Conservation (phyloP, 1,139 yeast genomes). For the Pichia sp. region DNA sequence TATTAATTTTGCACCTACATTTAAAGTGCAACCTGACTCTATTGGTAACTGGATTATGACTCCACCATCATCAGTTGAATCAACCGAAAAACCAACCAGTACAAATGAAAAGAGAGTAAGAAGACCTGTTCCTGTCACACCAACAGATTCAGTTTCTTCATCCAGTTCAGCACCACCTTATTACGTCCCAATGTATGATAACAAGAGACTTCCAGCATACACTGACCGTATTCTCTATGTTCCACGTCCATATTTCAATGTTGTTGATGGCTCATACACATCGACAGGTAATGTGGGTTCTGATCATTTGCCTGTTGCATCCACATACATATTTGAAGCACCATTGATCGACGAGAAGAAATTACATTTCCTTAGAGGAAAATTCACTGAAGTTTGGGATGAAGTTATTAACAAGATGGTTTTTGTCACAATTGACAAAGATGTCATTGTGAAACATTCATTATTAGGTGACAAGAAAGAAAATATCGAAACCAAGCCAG, state of each 20-base stretch:
- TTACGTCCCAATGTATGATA: slow-evolving; percentile 42
- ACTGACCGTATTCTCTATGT: slow-evolving; percentile 66
- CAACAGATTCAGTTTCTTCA: neutral
- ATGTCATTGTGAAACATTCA: slow-evolving; percentile 1
- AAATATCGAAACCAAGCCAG: neutral
- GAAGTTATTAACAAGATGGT: slow-evolving; percentile 21
- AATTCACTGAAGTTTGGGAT: slow-evolving; percentile 23
- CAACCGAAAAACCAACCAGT: neutral
- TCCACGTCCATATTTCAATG: slow-evolving; percentile 34
- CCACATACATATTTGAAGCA: slow-evolving; percentile 47
- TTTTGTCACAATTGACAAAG: slow-evolving; percentile 17
- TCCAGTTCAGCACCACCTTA: slow-evolving; percentile 34
- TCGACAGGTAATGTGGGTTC: slow-evolving; percentile 46
- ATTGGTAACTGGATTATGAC: slow-evolving; percentile 10
- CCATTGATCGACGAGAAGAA: slow-evolving; percentile 44
- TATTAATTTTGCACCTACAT: slow-evolving; percentile 73
- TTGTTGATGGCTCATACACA: slow-evolving; percentile 40
- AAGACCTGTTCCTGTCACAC: slow-evolving; percentile 8
- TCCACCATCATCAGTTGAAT: slow-evolving; percentile 1
- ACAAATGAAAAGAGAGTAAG: slow-evolving; percentile 3
- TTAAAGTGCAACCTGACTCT: slow-evolving; percentile 50
- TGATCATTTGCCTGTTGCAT: slow-evolving; percentile 75
- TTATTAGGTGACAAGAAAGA: neutral
- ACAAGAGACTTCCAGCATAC: slow-evolving; percentile 71
- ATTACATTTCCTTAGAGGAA: slow-evolving; percentile 11